Evolutionary conservation across 805 yeast genomes (phyloP).

Genomic region (Hanseniaspora hatyaiensis): DNA sequence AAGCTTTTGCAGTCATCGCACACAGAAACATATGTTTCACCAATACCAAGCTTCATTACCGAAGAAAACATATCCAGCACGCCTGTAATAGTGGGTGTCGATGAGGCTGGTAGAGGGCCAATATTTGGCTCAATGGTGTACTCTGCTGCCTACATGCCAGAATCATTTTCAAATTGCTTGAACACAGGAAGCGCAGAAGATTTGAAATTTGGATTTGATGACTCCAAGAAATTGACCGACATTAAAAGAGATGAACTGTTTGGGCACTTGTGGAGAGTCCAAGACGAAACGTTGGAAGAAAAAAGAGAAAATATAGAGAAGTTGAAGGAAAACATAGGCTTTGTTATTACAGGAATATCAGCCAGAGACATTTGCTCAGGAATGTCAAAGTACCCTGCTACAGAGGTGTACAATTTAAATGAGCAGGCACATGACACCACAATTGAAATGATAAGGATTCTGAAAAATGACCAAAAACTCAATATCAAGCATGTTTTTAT

Average conservation of each 20-base stretch:
- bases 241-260: conserved; percentile 53
- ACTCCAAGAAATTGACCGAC: conserved; percentile 78
- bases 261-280: conserved; percentile 40
- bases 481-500: conserved; percentile 63
- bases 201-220: conserved; percentile 74
- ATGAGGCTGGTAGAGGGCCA: conserved; percentile 98
- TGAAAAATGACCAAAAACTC: conserved; percentile 45
- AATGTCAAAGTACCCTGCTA: conserved; percentile 59
- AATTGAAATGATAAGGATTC: conserved; percentile 58
- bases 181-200: conserved; percentile 37
- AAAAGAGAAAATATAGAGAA: conserved; percentile 28
- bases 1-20: conserved; percentile 22
- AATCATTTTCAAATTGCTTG: neutral
- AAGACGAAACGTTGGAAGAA: conserved; percentile 32
- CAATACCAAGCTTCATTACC: conserved; percentile 35
- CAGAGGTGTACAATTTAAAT: conserved; percentile 53
- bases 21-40: conserved; percentile 40
- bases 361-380: conserved; percentile 80
- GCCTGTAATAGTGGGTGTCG: conserved; percentile 66
- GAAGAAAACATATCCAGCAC: conserved; percentile 25
- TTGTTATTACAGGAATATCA: conserved; percentile 75
- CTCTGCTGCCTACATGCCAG: conserved; percentile 62
- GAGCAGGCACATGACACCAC: conserved; percentile 97
- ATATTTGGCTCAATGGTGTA: conserved; percentile 97
- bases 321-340: conserved; percentile 44